Percentiles rank a stretch among this genome's conserved stretches.
Conservation (phyloP, 164 flowering plant species). For the grape (Vitis vinifera) region DNA sequence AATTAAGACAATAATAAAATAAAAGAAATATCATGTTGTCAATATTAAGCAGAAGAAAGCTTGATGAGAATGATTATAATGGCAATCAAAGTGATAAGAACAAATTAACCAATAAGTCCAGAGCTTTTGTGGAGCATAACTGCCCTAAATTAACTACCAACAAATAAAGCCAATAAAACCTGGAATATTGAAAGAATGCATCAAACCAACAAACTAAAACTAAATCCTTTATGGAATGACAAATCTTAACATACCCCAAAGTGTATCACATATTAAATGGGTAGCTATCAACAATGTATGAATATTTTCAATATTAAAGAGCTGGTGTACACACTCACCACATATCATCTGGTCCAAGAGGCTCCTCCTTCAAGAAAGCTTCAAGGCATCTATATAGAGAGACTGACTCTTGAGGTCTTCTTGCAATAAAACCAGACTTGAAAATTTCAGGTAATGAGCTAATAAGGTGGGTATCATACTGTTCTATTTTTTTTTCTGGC, state of each 20-base stretch:
- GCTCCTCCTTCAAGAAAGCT: constrained; percentile 95
- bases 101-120: background rate
- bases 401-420: constrained; percentile 70
- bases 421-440: constrained; percentile 57
- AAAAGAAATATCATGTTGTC: background rate
- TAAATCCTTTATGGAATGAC: too few species aligned
- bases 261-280: background rate
- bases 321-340: constrained; percentile 54
- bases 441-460: constrained; percentile 68
- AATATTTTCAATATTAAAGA: background rate
- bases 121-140: background rate
- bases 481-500: constrained; percentile 50
- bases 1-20: too few species aligned
- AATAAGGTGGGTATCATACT: constrained; percentile 50
- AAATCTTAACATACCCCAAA: too few species aligned
- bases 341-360: constrained; percentile 98
- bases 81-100: background rate
- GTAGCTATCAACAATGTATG: background rate
- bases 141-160: background rate
- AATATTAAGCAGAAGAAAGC: background rate
- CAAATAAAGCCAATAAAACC: too few species aligned
- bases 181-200: too few species aligned
- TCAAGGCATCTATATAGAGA: constrained; percentile 87
- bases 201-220: too few species aligned
- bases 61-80: background rate